Conservation (phyloP, 1,284 basidiomycete genomes). For the Ustilago vetiveriae region DNA sequence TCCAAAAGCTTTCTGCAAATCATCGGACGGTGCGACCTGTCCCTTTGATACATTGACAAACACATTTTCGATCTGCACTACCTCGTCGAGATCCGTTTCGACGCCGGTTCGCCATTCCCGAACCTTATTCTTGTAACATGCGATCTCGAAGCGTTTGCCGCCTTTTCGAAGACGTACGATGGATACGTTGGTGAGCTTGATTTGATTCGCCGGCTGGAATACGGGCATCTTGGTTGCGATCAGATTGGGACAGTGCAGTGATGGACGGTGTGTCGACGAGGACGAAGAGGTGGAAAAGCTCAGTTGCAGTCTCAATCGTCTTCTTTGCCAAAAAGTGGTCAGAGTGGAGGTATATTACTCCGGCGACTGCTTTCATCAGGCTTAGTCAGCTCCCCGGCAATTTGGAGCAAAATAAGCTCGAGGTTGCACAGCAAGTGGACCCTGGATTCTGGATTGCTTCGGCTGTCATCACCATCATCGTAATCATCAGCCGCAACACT, state of each 20-base stretch:
- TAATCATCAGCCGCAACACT: too few relatives aligned
- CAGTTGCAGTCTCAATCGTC: too few relatives aligned
- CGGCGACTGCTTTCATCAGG: background rate
- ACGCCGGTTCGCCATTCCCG: slow-evolving; percentile 93
- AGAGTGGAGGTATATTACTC: slow-evolving; percentile 12
- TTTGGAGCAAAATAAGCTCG: too few relatives aligned
- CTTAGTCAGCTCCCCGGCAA: slow-evolving; percentile 9
- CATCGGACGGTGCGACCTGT: slow-evolving; percentile 85
- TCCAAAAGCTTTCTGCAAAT: slow-evolving; percentile 90
- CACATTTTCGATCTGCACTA: slow-evolving; percentile 94
- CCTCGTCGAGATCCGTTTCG: slow-evolving; percentile 93
- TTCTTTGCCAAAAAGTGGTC: too few relatives aligned
- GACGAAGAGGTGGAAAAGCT: background rate
- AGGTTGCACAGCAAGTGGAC: too few relatives aligned
- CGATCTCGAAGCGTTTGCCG: slow-evolving; percentile 98
- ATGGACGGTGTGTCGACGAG: too few relatives aligned
- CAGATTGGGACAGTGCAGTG: too few relatives aligned
- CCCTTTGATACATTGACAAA: slow-evolving; percentile 98
- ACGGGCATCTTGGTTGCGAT: slow-evolving; percentile 15
- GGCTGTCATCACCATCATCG: background rate
- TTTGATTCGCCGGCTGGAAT: slow-evolving; percentile 57
- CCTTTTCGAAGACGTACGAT: slow-evolving; percentile 94
- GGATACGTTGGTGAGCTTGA: slow-evolving; percentile 87
- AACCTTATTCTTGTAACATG: slow-evolving; percentile 99
- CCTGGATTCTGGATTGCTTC: background rate